phyloP scores from a whole-genome alignment of 73 alveolate genomes.

The Loxodes magnus region DNA sequence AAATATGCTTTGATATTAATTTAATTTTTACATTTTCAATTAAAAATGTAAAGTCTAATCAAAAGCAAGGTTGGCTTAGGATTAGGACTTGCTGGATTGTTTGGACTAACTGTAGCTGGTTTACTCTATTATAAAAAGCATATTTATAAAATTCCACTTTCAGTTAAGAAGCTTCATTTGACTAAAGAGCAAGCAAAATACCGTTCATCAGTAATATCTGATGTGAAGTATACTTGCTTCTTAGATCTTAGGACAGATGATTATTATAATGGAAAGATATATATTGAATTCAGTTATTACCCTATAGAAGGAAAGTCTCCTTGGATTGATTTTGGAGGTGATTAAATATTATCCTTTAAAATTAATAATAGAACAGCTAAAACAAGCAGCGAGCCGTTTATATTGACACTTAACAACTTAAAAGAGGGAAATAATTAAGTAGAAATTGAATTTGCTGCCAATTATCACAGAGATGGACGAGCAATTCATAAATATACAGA shows the following conservation, averaged over 20 bases:
- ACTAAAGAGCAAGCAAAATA: slow-evolving; percentile 7
- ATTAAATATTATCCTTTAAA: background rate
- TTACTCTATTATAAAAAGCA: no score
- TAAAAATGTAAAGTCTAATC: no score
- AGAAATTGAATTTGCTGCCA: slow-evolving; percentile 23
- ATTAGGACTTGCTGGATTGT: no score
- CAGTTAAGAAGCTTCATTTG: no score
- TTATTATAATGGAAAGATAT: background rate
- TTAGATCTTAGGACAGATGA: background rate
- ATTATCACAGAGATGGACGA: slow-evolving; percentile 57
- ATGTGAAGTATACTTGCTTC: background rate
- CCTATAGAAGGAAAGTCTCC: background rate
- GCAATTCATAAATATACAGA: slow-evolving; percentile 88
- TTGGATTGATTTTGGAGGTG: slow-evolving; percentile 11
- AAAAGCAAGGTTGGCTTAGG: no score
- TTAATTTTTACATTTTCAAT: no score
- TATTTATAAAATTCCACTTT: no score
- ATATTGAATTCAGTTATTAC: background rate
- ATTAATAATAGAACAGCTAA: background rate
- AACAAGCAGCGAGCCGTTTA: no score
- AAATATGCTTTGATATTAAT: no score
- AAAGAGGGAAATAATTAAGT: slow-evolving; percentile 14
- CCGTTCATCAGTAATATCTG: background rate
- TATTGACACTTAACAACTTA: no score
- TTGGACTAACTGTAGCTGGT: no score